phyloP scores from a whole-genome alignment of 805 yeast species.

The Saturnispora sekii region DNA sequence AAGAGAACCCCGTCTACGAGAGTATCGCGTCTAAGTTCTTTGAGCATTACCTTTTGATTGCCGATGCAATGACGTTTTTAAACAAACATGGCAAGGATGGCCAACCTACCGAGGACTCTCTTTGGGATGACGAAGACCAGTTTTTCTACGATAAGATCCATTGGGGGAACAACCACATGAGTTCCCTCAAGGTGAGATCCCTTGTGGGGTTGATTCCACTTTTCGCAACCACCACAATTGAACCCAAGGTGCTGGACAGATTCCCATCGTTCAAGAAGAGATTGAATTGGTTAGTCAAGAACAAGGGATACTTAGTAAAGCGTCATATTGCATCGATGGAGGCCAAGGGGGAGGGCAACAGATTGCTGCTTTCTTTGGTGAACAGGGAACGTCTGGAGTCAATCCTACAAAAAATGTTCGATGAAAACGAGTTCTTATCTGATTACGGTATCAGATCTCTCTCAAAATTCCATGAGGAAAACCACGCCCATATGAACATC shows the following conservation, averaged over 20 bases:
- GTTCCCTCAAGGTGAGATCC: conserved; percentile 76
- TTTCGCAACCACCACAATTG: conserved; percentile 81
- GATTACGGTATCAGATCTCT: conserved; percentile 81
- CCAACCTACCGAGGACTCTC: conserved; percentile 43
- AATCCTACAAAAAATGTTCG: conserved; percentile 71
- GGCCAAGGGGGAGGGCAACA: conserved; percentile 69
- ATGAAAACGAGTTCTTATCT: conserved; percentile 77
- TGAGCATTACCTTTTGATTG: conserved; percentile 83
- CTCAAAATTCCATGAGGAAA: conserved; percentile 74
- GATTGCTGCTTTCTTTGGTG: conserved; percentile 71
- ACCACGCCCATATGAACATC: conserved; percentile 80
- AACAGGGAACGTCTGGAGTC: conserved; percentile 68
- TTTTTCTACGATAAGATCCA: conserved; percentile 87
- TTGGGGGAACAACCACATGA: conserved; percentile 60
- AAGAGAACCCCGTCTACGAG: conserved; percentile 76
- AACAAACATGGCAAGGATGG: conserved; percentile 26
- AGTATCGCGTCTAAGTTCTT: conserved; percentile 90
- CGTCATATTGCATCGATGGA: conserved; percentile 83
- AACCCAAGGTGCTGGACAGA: conserved; percentile 66
- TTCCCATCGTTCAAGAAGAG: conserved; percentile 80
- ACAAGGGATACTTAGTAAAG: conserved; percentile 57
- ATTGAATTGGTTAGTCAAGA: conserved; percentile 72
- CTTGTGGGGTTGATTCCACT: conserved; percentile 87
- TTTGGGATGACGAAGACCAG: conserved; percentile 86
- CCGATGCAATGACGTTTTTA: conserved; percentile 83